Percentiles rank a stretch among this genome's conserved stretches.
These are phyloP conservation scores for Akanthomyces uredinophilus DNA, from an alignment of 2,329 filamentous ascomycete species.

Conservation along the genomic window DNA sequence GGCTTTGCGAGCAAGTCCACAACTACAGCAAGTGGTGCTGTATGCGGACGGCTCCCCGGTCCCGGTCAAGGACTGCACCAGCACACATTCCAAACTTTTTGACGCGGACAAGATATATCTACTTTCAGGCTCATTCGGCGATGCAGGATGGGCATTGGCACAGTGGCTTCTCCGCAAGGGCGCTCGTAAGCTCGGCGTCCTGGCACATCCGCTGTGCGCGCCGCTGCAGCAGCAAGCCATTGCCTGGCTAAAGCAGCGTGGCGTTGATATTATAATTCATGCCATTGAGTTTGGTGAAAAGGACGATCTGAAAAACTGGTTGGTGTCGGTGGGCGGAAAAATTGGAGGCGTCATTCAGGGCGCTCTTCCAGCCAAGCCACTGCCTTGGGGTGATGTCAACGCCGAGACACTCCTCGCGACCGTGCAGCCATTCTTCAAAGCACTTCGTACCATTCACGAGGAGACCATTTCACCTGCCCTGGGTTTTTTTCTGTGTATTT, in stretches of 20 bases:
- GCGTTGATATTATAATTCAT: not conserved
- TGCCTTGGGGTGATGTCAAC: not conserved
- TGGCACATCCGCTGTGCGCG: not conserved
- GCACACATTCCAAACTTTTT: not conserved
- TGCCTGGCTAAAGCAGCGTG: not conserved
- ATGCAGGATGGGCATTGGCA: not conserved
- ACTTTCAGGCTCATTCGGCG: not conserved
- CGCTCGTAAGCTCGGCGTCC: not conserved
- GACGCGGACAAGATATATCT: not conserved
- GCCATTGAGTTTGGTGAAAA: not conserved
- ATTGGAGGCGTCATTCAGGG: slow-evolving; percentile 2
- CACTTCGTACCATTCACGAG: not conserved
- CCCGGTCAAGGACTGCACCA: not conserved
- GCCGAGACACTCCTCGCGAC: not conserved
- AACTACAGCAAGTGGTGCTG: not conserved
- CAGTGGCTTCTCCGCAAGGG: slow-evolving; percentile 2
- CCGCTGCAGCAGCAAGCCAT: not conserved
- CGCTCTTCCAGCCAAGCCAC: not conserved
- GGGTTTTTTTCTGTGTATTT: slow-evolving; percentile 1
- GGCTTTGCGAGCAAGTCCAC: not conserved
- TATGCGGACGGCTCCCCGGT: not conserved
- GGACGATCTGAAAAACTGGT: not conserved
- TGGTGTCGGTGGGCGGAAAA: not conserved
- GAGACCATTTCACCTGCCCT: not conserved
- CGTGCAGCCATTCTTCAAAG: not conserved